Evolutionary conservation across 495 filamentous ascomycete genomes (phyloP), one percentile per base, ranked within the genome.

Genomic region (Xeromyces bisporus): DNA sequence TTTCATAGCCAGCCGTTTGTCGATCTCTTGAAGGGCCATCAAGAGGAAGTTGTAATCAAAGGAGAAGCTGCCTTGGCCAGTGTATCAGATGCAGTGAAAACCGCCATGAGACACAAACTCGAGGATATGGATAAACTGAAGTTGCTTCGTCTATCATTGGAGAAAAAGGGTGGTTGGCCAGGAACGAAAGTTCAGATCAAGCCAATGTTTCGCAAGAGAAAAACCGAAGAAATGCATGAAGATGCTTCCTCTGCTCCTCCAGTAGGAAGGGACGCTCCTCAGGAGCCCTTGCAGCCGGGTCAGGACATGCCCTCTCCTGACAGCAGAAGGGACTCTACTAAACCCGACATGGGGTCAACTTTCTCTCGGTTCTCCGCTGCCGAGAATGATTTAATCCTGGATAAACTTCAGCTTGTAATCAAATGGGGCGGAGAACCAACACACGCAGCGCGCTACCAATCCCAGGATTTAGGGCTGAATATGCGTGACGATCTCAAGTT

Each of bases 381-480:
- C 15, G 86, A 93, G 40, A 80, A 91, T 42, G 85, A 80, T 46
- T 67, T 93, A 6, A 72, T 85, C 17, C 64, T 97, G 7, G 91
- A 96, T 46, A 97, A 97, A 51, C 61, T 97, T 23, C 89, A 97
- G 49, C 69, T 97, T 31, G 89, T 97, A 28, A 89, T 97, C 48
- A 97, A 97, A 46, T 97, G 89, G 91, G 91, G 89, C 38, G 89
- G 89, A 12, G 89, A 97, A 52, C 89, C 91, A 20, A 97, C 89
- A 1, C 91, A 97, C 55, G 91, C 87, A 10, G 91, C 89, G 11
- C 73, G 91, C 23, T 96, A 97, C 44, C 89, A 97, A 52, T 69
- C 85, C 0, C 85, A 93, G 44, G 91, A 97, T 40, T 66, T 94
- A 5, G 89, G 87, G 14, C 69, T 89, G 44, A 93, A 81, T 44